Evolutionary conservation across 805 yeast species (phyloP).

Genomic region (Candida oleophila): DNA sequence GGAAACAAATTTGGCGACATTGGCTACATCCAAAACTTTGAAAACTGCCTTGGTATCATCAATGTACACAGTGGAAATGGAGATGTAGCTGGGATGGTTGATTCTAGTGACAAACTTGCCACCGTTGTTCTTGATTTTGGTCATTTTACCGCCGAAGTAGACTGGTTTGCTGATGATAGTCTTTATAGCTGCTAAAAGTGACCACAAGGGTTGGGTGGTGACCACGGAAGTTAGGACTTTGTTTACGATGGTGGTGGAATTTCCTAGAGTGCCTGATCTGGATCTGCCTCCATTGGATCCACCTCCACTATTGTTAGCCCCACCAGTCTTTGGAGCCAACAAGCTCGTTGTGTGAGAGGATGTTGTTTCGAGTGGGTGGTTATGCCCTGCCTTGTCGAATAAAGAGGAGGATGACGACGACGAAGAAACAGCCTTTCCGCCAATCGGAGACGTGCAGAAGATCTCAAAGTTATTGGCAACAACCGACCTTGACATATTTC

Average conservation of each 20-base stretch:
- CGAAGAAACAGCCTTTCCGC: not conserved
- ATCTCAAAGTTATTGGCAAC: conserved; percentile 26
- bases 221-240: conserved; percentile 16
- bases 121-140: conserved; percentile 23
- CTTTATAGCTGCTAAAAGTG: conserved; percentile 39
- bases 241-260: conserved; percentile 16
- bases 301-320: not conserved
- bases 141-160: conserved; percentile 30
- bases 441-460: conserved; percentile 24
- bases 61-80: conserved; percentile 23
- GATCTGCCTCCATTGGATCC: not conserved
- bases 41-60: conserved; percentile 32
- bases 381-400: not conserved
- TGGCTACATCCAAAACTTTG: conserved; percentile 17
- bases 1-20: conserved; percentile 7
- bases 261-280: not conserved
- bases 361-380: not conserved
- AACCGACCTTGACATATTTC: conserved; percentile 9
- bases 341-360: not conserved
- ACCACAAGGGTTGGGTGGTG: conserved; percentile 42
- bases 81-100: conserved; percentile 4
- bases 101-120: conserved; percentile 14
- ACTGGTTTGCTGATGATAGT: conserved; percentile 26
- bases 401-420: not conserved
- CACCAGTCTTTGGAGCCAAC: not conserved